Conservation (phyloP, 2,329 filamentous ascomycete species). For the Talaromyces amestolkiae region DNA sequence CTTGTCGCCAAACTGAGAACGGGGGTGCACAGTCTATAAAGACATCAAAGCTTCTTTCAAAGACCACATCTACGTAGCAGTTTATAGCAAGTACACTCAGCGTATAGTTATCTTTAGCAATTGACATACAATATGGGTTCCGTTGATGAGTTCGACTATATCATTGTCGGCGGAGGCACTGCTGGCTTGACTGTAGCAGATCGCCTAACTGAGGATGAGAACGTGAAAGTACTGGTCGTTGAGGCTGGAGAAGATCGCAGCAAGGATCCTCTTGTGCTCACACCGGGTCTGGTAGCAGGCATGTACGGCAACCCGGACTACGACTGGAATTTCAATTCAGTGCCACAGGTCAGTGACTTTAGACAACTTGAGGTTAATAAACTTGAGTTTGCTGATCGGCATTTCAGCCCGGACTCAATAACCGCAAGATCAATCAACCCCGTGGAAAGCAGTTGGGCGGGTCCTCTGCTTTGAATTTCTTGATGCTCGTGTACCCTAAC, state of each 20-base stretch:
- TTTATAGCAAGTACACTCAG: neutral
- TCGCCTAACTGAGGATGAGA: slow-evolving; percentile 43
- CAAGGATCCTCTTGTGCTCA: slow-evolving; percentile 21
- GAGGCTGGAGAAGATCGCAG: slow-evolving; percentile 17
- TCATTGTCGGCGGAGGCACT: slow-evolving; percentile 54
- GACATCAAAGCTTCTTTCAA: neutral
- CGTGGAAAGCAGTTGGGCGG: slow-evolving; percentile 23
- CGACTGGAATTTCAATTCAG: slow-evolving; percentile 21
- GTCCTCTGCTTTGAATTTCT: slow-evolving; percentile 21
- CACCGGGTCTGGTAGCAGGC: slow-evolving; percentile 14
- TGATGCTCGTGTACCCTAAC: slow-evolving; percentile 25
- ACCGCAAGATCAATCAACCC: slow-evolving; percentile 19
- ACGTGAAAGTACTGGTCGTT: slow-evolving; percentile 24
- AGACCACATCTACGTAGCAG: too few species aligned
- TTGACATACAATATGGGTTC: slow-evolving; percentile 1
- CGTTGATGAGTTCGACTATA: slow-evolving; percentile 24
- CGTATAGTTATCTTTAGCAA: neutral
- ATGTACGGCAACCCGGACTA: slow-evolving; percentile 19
- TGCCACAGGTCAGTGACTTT: slow-evolving; percentile 18
- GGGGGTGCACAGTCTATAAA: neutral
- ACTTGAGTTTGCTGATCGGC: neutral
- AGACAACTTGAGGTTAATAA: neutral
- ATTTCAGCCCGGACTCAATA: slow-evolving; percentile 21
- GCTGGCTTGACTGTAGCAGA: slow-evolving; percentile 48
- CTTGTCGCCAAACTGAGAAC: neutral